A percentile compares a stretch with the other conserved stretches of the same genome.
These are phyloP conservation scores for Trichodelitschia bisporula DNA, from an alignment of 495 filamentous ascomycete species.

Conservation along the genomic window DNA sequence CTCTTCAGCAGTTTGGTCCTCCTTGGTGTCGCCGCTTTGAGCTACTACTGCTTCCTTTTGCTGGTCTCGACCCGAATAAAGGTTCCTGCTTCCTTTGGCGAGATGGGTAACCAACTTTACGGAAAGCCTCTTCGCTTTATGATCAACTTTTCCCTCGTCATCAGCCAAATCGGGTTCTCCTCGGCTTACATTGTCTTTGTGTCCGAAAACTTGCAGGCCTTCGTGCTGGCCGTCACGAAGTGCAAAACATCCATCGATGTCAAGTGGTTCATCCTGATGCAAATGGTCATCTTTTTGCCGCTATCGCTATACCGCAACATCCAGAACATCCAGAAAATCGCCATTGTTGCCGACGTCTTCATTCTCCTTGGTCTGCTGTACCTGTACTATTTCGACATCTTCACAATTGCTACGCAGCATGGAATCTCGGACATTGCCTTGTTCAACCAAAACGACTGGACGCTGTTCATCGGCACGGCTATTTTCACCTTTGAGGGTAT, in stretches of 20 bases:
- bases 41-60: conserved; percentile 90
- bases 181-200: conserved; percentile 98
- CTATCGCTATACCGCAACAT: conserved; percentile 87
- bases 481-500: conserved; percentile 98
- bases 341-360: conserved; percentile 77
- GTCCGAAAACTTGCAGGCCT: conserved; percentile 82
- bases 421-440: conserved; percentile 52
- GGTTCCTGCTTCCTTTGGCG: conserved; percentile 77
- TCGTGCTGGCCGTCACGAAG: conserved; percentile 61
- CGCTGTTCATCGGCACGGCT: conserved; percentile 89
- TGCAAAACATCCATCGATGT: conserved; percentile 63
- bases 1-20: conserved; percentile 83
- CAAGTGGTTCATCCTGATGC: conserved; percentile 72
- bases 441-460: conserved; percentile 81
- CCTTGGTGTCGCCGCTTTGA: conserved; percentile 55
- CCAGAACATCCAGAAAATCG: conserved; percentile 59
- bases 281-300: conserved; percentile 80
- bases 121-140: conserved; percentile 69
- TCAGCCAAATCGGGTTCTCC: conserved; percentile 88
- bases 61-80: conserved; percentile 67
- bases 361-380: conserved; percentile 82
- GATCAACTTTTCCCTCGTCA: conserved; percentile 73
- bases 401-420: conserved; percentile 49
- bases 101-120: conserved; percentile 82
- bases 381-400: conserved; percentile 84